These are phyloP conservation scores for Phytophthora europaea DNA, from an alignment of 352 stramenopile species.

Conservation along the genomic window DNA sequence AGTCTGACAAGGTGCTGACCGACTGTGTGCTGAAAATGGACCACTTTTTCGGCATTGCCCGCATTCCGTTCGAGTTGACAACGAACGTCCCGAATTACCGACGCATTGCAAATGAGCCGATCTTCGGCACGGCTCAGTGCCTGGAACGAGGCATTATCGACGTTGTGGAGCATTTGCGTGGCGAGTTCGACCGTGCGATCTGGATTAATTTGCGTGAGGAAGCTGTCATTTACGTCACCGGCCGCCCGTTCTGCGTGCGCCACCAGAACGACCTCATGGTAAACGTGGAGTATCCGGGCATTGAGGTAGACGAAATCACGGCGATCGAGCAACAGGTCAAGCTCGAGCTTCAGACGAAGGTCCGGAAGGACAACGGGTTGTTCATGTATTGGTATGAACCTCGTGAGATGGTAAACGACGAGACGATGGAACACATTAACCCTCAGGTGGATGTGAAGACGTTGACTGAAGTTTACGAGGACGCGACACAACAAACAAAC, in stretches of 20 bases:
- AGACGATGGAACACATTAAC: constrained; percentile 86
- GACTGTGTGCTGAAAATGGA: constrained; percentile 91
- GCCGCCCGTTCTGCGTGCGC: constrained; percentile 88
- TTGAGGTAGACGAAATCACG: constrained; percentile 91
- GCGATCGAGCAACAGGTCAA: constrained; percentile 89
- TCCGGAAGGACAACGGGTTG: constrained; percentile 75
- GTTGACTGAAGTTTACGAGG: constrained; percentile 74
- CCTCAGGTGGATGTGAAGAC: constrained; percentile 81
- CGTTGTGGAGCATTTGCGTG: constrained; percentile 65
- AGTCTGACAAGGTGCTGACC: constrained; percentile 84
- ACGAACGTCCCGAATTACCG: constrained; percentile 89
- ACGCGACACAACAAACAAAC: constrained; percentile 51
- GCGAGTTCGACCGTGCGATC: constrained; percentile 75
- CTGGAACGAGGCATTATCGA: constrained; percentile 80
- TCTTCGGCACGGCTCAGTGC: constrained; percentile 88
- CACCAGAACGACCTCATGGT: constrained; percentile 83
- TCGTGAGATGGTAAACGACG: constrained; percentile 78
- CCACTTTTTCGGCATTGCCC: constrained; percentile 87
- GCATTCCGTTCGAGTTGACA: constrained; percentile 73
- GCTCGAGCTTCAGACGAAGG: constrained; percentile 82
- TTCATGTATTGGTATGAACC: constrained; percentile 91
- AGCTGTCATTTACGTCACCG: constrained; percentile 92
- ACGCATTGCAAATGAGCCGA: constrained; percentile 78
- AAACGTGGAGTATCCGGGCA: constrained; percentile 91
- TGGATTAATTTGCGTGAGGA: constrained; percentile 94